Evolutionary conservation across 345 rosid species (phyloP).

Genomic region (Microcos paniculata): DNA sequence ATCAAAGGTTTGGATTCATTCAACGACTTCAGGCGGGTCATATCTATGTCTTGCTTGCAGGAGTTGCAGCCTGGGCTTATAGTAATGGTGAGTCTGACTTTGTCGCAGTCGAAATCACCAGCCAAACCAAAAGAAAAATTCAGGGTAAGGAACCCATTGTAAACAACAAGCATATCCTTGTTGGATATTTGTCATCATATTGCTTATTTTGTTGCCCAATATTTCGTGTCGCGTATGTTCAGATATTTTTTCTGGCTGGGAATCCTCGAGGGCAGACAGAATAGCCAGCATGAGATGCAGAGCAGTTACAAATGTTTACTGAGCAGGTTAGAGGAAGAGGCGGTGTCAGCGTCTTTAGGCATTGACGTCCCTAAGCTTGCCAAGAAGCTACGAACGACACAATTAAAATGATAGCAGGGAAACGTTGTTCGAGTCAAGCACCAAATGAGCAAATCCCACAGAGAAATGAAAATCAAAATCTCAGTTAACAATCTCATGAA

Average conservation of each 20-base stretch:
- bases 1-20: conserved; percentile 49
- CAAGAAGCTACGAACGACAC: conserved; percentile 46
- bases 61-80: conserved; percentile 56
- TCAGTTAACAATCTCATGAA: neutral
- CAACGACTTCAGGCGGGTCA: conserved; percentile 44
- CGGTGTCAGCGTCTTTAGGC: conserved; percentile 56
- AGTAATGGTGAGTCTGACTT: conserved; percentile 54
- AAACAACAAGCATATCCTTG: neutral
- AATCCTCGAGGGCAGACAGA: conserved; percentile 45
- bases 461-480: conserved; percentile 33
- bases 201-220: neutral
- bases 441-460: conserved; percentile 30
- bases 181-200: neutral
- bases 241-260: conserved; percentile 60
- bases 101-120: conserved; percentile 35
- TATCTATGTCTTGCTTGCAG: conserved; percentile 45
- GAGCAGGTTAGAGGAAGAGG: conserved; percentile 38
- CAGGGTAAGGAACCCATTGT: conserved; percentile 42
- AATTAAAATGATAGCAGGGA: conserved; percentile 45
- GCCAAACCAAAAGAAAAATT: conserved; percentile 55
- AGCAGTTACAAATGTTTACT: conserved; percentile 48
- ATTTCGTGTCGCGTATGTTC: too few relatives aligned
- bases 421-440: conserved; percentile 42
- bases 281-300: conserved; percentile 12
- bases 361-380: conserved; percentile 34